Conservation (phyloP, 176 grass and related monocot genomes). For the Pontederia crassipes region DNA sequence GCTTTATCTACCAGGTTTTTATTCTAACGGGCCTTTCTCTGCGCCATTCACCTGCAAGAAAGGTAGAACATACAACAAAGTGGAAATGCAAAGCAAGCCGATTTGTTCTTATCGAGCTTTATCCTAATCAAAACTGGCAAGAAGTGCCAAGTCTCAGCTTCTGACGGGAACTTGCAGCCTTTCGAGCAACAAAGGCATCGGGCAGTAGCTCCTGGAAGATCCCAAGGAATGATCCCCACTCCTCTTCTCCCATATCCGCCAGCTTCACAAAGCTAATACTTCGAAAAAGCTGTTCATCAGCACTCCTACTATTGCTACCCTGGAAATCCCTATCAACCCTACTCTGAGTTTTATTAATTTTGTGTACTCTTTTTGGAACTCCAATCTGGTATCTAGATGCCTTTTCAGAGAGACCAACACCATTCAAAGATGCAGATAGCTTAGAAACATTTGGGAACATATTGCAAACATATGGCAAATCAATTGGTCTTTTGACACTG, state of each 20-base stretch:
- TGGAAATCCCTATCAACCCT: constrained; percentile 38
- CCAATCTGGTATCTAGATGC: constrained; percentile 21
- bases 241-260: constrained; percentile 52
- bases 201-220: constrained; percentile 78
- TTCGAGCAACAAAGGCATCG: constrained; percentile 37
- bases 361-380: constrained; percentile 33
- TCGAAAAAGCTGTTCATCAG: constrained; percentile 57
- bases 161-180: constrained; percentile 28
- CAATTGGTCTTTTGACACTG: constrained; percentile 16
- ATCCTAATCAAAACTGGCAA: constrained; percentile 73
- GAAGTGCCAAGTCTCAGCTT: constrained; percentile 80
- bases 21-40: no score
- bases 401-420: constrained; percentile 39
- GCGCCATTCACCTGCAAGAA: no score
- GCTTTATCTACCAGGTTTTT: no score
- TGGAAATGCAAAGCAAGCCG: background rate
- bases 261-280: constrained; percentile 75
- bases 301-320: constrained; percentile 54
- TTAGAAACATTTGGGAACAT: constrained; percentile 29
- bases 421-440: constrained; percentile 59
- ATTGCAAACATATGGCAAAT: constrained; percentile 21
- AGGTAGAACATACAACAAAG: no score
- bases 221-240: constrained; percentile 68
- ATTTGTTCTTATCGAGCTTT: constrained; percentile 6
- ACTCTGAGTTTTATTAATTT: constrained; percentile 39